These are phyloP conservation scores for Lathyrus oleraceus DNA, from an alignment of 306 rosid genomes.

Conservation along the genomic window DNA sequence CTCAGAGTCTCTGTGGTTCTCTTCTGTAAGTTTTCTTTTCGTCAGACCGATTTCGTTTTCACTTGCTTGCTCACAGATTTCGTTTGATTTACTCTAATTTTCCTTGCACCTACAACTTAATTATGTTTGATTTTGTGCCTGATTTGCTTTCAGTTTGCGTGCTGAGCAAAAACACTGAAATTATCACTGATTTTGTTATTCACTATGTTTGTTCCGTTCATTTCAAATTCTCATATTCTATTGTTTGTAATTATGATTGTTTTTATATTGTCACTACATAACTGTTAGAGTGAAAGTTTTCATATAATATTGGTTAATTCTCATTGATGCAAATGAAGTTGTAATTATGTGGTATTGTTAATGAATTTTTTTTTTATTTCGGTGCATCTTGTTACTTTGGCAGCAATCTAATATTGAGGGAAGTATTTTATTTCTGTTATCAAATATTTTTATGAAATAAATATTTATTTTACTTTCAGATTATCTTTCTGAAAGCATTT, in stretches of 20 bases:
- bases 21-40: not conserved
- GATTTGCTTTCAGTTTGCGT: not conserved
- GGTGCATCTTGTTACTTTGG: not conserved
- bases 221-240: not conserved
- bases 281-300: not conserved
- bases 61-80: not conserved
- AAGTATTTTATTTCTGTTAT: conserved; percentile 2
- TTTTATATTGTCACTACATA: not conserved
- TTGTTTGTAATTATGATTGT: not conserved
- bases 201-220: not conserved
- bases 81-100: not conserved
- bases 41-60: not conserved
- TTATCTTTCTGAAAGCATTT: conserved; percentile 6
- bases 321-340: conserved; percentile 1
- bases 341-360: no score
- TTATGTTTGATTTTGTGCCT: not conserved
- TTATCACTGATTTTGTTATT: not conserved
- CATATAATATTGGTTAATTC: not conserved
- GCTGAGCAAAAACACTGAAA: not conserved
- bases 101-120: not conserved
- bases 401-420: not conserved
- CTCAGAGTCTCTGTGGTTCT: no score
- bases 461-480: conserved; percentile 34
- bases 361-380: no score
- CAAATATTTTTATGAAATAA: conserved; percentile 3